These are phyloP conservation scores for Chytridium lagenaria DNA, from an alignment of 371 early-diverging fungal species.

Conservation along the genomic window DNA sequence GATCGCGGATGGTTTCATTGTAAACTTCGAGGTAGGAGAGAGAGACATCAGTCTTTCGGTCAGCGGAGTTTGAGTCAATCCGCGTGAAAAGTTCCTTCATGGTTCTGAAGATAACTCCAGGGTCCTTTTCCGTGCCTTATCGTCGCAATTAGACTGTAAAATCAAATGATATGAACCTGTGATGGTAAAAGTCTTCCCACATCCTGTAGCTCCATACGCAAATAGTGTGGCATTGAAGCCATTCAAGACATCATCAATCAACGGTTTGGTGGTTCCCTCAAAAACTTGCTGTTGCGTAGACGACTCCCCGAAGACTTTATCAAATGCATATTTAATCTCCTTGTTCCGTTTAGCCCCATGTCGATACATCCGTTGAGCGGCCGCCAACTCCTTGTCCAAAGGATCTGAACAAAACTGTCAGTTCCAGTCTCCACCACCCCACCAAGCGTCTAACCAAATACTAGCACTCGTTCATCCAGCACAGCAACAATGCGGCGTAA, in stretches of 20 bases:
- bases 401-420: not conserved
- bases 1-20: slow-evolving; percentile 93
- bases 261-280: slow-evolving; percentile 56
- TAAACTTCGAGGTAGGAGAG: slow-evolving; percentile 94
- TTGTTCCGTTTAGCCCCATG: slow-evolving; percentile 21
- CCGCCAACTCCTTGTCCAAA: slow-evolving; percentile 8
- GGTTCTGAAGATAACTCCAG: slow-evolving; percentile 76
- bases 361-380: slow-evolving; percentile 1
- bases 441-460: slow-evolving; percentile 22
- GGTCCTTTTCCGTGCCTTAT: slow-evolving; percentile 60
- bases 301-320: slow-evolving; percentile 64
- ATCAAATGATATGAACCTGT: slow-evolving; percentile 32
- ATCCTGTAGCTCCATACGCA: slow-evolving; percentile 81
- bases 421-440: not conserved
- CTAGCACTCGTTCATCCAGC: slow-evolving; percentile 28
- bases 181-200: slow-evolving; percentile 91
- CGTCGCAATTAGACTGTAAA: not conserved
- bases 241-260: slow-evolving; percentile 55
- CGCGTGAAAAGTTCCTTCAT: slow-evolving; percentile 75
- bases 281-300: slow-evolving; percentile 64
- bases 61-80: slow-evolving; percentile 38
- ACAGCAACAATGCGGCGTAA: slow-evolving; percentile 9
- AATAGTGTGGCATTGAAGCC: slow-evolving; percentile 60
- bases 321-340: slow-evolving; percentile 60
- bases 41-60: slow-evolving; percentile 47